Evolutionary conservation across 1,284 basidiomycete species (phyloP), one percentile per base, ranked within the genome.

Genomic region (Somion occarium): DNA sequence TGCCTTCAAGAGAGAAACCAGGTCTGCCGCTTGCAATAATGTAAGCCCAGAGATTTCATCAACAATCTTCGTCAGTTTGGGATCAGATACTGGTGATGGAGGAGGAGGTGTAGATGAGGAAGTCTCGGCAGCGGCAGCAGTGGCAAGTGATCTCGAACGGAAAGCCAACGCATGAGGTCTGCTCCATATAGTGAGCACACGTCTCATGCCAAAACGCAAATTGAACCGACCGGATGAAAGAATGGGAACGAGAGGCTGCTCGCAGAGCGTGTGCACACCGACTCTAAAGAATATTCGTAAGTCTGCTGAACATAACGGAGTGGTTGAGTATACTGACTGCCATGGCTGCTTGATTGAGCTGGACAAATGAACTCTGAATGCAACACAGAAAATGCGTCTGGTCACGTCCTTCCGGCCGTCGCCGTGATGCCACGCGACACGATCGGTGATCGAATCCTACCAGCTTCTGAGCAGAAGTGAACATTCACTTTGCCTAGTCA

Each of bases 21-120:
- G 81, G 74, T 99, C 95, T n/a, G 97, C 88, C 4, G 97, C 97
- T 71, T 99, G 96, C 53, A 99, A 76, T 46, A 99, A 78, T 19
- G 93, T 95, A 57, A 99, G 71, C 34, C 80, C 75, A 23, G 95
- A 92, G 60, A 99, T 98, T 69, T 93, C 87, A 68, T 99, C 93
- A 23, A 99, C 97, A 61, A 99, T 88, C 52, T 81, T 81, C 51
- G 73, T 75, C 59, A 99, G 82, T 66, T 83, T 87, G 22, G 92
- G 82, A 64, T 91, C 82, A n/a, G 70, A 62, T 1, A 75, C 60
- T 30, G 60, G 59, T 18, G 60, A 46, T 13, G 66, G 55, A 27
- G 70, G 67, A 19, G 76, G 72, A 1, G 74, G 69, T n/a, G 78
- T 59, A 9, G 79, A 56, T 5, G 73, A 57, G 3, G 76, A 68